Conservation (phyloP, 805 yeast genomes). For the Clavispora fructus region DNA sequence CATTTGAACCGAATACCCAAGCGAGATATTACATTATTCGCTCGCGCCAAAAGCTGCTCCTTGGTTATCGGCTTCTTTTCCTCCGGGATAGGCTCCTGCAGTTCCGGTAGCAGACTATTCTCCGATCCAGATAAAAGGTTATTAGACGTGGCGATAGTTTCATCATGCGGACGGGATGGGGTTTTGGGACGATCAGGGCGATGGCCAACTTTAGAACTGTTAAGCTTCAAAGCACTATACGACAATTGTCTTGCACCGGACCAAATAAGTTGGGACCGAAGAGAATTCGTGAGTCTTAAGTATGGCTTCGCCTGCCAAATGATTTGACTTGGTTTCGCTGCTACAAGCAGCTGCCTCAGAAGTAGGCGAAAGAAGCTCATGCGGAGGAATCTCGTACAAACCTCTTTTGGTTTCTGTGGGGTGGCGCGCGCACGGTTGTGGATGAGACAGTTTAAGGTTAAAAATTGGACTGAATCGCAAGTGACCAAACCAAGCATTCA, state of each 20-base stretch:
- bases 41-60: slow-evolving; percentile 20
- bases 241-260: neutral
- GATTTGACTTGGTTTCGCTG: neutral
- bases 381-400: neutral
- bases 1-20: slow-evolving; percentile 50
- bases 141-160: neutral
- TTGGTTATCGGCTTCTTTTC: slow-evolving; percentile 10
- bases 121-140: neutral
- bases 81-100: neutral
- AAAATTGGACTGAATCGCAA: too few relatives aligned
- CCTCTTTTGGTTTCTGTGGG: neutral
- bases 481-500: too few relatives aligned
- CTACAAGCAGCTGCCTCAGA: neutral
- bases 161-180: neutral
- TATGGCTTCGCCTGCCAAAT: neutral
- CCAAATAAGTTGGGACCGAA: neutral
- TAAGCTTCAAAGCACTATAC: neutral
- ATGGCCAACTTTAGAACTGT: neutral
- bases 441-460: neutral
- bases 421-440: neutral
- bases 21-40: slow-evolving; percentile 27
- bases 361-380: neutral
- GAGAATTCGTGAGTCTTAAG: neutral
- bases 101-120: neutral
- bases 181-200: neutral